phyloP scores from a whole-genome alignment of 2,329 filamentous ascomycete species.

The Colletotrichum sp. region DNA sequence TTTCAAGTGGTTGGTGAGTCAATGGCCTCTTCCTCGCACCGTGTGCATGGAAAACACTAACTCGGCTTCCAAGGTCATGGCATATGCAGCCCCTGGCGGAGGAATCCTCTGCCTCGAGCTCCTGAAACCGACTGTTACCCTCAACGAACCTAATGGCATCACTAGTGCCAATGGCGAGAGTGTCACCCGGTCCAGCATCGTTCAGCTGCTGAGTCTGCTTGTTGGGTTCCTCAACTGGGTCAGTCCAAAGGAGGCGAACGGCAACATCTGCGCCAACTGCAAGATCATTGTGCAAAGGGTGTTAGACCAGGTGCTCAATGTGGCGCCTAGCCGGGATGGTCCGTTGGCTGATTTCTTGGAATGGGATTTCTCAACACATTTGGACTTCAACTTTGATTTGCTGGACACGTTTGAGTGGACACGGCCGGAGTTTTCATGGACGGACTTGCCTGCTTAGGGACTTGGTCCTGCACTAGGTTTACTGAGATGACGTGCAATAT shows the following conservation, averaged over 20 bases:
- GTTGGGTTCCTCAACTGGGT: slow-evolving; percentile 58
- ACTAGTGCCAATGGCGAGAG: slow-evolving; percentile 29
- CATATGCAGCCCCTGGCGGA: slow-evolving; percentile 52
- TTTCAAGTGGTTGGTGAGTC: slow-evolving; percentile 53
- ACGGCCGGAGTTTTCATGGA: slow-evolving; percentile 25
- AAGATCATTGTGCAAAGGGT: slow-evolving; percentile 54
- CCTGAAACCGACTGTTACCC: slow-evolving; percentile 34
- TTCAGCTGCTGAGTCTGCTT: slow-evolving; percentile 57
- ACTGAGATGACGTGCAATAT: not conserved
- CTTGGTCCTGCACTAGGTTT: not conserved
- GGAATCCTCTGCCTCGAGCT: slow-evolving; percentile 57
- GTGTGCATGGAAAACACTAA: not conserved
- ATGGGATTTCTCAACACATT: slow-evolving; percentile 34
- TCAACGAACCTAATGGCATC: slow-evolving; percentile 25
- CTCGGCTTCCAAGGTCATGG: slow-evolving; percentile 45
- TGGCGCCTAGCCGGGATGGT: slow-evolving; percentile 23
- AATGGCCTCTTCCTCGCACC: not conserved
- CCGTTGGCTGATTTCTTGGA: slow-evolving; percentile 26
- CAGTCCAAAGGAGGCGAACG: slow-evolving; percentile 50
- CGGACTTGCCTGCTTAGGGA: not conserved
- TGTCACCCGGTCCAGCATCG: slow-evolving; percentile 51
- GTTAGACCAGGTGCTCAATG: slow-evolving; percentile 53
- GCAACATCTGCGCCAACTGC: slow-evolving; percentile 48
- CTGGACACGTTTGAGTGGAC: slow-evolving; percentile 56
- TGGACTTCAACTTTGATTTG: slow-evolving; percentile 51